Percentiles rank a stretch among this genome's conserved stretches.
phyloP scores from a whole-genome alignment of 73 alveolate species.

The Tetrahymena borealis region DNA sequence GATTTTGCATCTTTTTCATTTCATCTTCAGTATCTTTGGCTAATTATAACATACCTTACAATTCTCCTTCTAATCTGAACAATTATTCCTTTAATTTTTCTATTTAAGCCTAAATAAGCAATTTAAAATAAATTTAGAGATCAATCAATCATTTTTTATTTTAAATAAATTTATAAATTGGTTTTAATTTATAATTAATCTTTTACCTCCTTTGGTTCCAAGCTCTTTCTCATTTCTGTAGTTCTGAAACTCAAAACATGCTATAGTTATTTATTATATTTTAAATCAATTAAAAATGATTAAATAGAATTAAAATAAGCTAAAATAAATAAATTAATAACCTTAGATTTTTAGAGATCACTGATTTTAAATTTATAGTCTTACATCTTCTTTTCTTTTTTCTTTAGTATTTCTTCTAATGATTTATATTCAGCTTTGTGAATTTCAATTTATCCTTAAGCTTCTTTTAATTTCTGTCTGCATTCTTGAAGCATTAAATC shows the following conservation, averaged over 20 bases:
- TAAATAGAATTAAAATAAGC: neutral
- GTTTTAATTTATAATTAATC: too few species aligned
- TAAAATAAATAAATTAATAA: too few species aligned
- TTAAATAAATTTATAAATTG: too few species aligned
- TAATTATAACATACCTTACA: slow-evolving; percentile 2
- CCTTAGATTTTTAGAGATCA: slow-evolving; percentile 71
- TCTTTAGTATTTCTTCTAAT: slow-evolving; percentile 53
- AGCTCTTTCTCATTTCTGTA: slow-evolving; percentile 72
- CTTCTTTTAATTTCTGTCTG: slow-evolving; percentile 52
- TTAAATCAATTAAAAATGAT: neutral
- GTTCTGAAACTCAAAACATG: slow-evolving; percentile 78
- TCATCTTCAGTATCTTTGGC: slow-evolving; percentile 59
- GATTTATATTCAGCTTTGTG: slow-evolving; percentile 67
- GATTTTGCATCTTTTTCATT: slow-evolving; percentile 56
- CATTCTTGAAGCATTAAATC: slow-evolving; percentile 34
- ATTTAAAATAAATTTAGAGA: neutral
- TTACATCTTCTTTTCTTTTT: slow-evolving; percentile 72
- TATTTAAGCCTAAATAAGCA: slow-evolving; percentile 31
- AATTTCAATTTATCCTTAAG: slow-evolving; percentile 50
- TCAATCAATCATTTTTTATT: too few species aligned
- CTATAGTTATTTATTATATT: neutral
- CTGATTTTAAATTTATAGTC: slow-evolving; percentile 72
- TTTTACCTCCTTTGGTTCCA: slow-evolving; percentile 77
- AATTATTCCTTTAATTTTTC: slow-evolving; percentile 65
- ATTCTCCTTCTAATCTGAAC: slow-evolving; percentile 57